A percentile compares a stretch with the other conserved stretches of the same genome.
Evolutionary conservation across 768 basidiomycete genomes (phyloP).

Genomic region (Leccinum boreale): DNA sequence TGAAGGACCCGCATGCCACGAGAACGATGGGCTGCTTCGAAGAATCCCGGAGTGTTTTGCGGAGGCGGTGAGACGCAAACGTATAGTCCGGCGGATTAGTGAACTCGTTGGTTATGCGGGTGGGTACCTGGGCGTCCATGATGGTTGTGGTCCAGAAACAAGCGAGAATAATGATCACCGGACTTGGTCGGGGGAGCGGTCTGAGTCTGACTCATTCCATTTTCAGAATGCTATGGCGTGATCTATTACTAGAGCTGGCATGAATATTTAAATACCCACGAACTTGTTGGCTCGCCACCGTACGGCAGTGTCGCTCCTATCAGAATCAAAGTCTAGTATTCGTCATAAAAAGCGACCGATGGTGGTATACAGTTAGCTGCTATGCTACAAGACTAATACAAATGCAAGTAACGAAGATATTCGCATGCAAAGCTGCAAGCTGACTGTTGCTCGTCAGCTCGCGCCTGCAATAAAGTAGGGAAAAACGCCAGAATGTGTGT

Average conservation of each 20-base stretch:
- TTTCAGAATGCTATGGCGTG: background rate
- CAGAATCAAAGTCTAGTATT: background rate
- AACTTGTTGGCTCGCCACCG: background rate
- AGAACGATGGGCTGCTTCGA: constrained; percentile 85
- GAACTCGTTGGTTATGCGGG: constrained; percentile 37
- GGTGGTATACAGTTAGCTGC: constrained; percentile 18
- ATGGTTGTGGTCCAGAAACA: constrained; percentile 12
- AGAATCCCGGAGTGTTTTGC: constrained; percentile 52
- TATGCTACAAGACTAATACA: constrained; percentile 25
- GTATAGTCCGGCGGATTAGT: constrained; percentile 63
- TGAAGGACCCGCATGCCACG: constrained; percentile 97
- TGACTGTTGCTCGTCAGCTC: constrained; percentile 6
- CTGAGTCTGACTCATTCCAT: background rate
- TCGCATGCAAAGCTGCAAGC: constrained; percentile 5
- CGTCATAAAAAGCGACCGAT: background rate
- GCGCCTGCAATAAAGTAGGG: background rate
- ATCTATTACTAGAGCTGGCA: constrained; percentile 12
- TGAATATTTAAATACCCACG: constrained; percentile 18
- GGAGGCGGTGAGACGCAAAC: constrained; percentile 66
- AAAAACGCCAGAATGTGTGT: background rate
- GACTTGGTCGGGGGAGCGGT: constrained; percentile 6
- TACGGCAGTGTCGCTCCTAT: background rate
- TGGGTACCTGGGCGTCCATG: constrained; percentile 24
- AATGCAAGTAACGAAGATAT: constrained; percentile 6
- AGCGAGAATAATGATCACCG: constrained; percentile 4